A percentile compares a stretch with the other conserved stretches of the same genome.
Conservation (phyloP, 169 alveolate genomes). For the Plasmodium sp. region DNA sequence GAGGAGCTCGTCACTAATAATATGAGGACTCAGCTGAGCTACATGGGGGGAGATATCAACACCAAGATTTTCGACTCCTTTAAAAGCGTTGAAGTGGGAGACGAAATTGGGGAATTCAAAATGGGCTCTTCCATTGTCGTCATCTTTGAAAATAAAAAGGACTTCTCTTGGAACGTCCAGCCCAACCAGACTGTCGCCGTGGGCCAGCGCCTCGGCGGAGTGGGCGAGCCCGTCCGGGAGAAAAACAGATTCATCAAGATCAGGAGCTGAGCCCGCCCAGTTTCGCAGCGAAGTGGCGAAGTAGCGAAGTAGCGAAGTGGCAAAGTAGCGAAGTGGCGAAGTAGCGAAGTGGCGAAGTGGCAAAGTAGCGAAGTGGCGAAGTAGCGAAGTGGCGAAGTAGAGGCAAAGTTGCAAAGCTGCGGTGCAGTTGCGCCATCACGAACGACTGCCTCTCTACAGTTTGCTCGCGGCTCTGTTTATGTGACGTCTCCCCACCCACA, state of each 20-base stretch:
- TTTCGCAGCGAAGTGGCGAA: no score
- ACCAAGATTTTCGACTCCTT: constrained; percentile 37
- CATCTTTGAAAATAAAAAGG: constrained; percentile 55
- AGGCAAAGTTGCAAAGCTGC: no score
- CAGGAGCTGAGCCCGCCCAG: neutral
- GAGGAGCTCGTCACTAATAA: constrained; percentile 46
- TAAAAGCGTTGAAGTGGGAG: constrained; percentile 27
- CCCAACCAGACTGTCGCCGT: constrained; percentile 9
- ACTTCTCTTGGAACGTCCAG: constrained; percentile 25
- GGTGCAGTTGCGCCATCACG: no score
- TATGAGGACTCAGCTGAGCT: constrained; percentile 25
- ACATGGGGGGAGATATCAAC: constrained; percentile 70
- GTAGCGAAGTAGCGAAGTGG: no score
- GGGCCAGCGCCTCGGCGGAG: constrained; percentile 42
- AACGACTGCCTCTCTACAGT: neutral
- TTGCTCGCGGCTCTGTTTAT: neutral
- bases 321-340: no score
- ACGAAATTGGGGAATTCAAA: constrained; percentile 64
- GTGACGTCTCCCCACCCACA: neutral
- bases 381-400: no score
- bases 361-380: no score
- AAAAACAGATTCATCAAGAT: constrained; percentile 9
- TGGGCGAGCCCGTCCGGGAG: neutral
- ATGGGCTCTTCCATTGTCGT: constrained; percentile 59
- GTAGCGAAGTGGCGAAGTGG: no score